These are phyloP conservation scores for Pelargonium nanum DNA, from an alignment of 345 rosid genomes.

Conservation along the genomic window DNA sequence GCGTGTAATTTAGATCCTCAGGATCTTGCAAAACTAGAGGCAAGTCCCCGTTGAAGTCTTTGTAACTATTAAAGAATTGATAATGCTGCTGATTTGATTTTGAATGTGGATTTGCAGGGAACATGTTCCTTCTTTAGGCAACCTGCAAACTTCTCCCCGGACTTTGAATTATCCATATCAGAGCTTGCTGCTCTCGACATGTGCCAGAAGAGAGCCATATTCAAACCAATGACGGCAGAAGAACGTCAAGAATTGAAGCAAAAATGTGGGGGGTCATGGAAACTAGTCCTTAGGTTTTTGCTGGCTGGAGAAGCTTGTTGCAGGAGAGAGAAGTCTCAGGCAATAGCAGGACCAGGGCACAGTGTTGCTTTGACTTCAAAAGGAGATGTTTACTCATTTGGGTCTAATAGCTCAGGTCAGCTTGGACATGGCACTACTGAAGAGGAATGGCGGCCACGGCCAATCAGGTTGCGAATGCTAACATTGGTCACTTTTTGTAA, in stretches of 20 bases:
- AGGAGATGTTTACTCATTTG: slow-evolving; percentile 76
- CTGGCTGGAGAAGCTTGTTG: slow-evolving; percentile 74
- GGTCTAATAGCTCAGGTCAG: slow-evolving; percentile 78
- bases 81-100: slow-evolving; percentile 55
- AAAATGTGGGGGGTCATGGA: slow-evolving; percentile 93
- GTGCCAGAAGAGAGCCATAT: slow-evolving; percentile 70
- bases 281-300: slow-evolving; percentile 71
- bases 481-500: slow-evolving; percentile 23
- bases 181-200: slow-evolving; percentile 97
- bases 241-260: slow-evolving; percentile 56
- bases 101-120: slow-evolving; percentile 45
- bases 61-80: slow-evolving; percentile 27
- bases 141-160: slow-evolving; percentile 81
- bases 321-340: slow-evolving; percentile 91
- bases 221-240: slow-evolving; percentile 61
- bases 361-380: slow-evolving; percentile 73
- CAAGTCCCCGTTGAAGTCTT: slow-evolving; percentile 22
- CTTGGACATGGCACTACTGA: slow-evolving; percentile 80
- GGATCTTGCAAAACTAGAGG: slow-evolving; percentile 97
- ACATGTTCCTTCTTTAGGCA: slow-evolving; percentile 93
- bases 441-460: slow-evolving; percentile 78
- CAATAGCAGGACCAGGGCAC: slow-evolving; percentile 94
- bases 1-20: slow-evolving; percentile 77
- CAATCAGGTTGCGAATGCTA: slow-evolving; percentile 61
- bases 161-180: slow-evolving; percentile 59